These are phyloP conservation scores for Candida frijolesensis DNA, from an alignment of 1,139 yeast genomes.

Conservation along the genomic window DNA sequence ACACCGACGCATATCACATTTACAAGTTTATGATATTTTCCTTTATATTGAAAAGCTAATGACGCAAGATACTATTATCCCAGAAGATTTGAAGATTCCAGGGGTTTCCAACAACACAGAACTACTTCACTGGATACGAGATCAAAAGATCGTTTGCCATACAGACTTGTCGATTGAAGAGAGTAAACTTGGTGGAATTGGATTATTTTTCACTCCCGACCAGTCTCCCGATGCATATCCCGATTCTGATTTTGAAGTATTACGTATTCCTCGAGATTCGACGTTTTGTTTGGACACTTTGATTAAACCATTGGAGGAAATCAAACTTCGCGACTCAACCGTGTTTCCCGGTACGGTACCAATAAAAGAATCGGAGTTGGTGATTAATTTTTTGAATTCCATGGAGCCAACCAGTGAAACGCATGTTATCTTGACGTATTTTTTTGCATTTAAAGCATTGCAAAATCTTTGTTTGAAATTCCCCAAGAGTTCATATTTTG, in stretches of 20 bases:
- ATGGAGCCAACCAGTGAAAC: slow-evolving; percentile 31
- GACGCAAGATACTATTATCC: neutral
- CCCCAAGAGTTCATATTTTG: slow-evolving; percentile 6
- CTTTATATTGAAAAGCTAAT: neutral
- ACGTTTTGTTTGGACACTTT: slow-evolving; percentile 34
- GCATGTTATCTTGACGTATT: slow-evolving; percentile 30
- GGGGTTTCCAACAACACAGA: slow-evolving; percentile 10
- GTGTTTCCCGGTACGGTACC: slow-evolving; percentile 11
- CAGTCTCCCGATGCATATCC: slow-evolving; percentile 6
- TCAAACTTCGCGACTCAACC: slow-evolving; percentile 19
- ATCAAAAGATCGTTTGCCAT: slow-evolving; percentile 11
- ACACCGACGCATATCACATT: no score
- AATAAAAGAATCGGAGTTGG: slow-evolving; percentile 21
- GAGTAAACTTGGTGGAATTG: slow-evolving; percentile 38
- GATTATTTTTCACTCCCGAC: slow-evolving; percentile 27
- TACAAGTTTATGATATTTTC: neutral
- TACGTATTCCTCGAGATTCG: slow-evolving; percentile 35
- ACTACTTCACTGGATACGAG: slow-evolving; percentile 15
- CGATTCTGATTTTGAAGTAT: slow-evolving; percentile 24
- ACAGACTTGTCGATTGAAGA: slow-evolving; percentile 20
- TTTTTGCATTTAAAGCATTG: slow-evolving; percentile 25
- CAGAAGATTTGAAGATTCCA: slow-evolving; percentile 6
- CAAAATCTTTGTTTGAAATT: slow-evolving; percentile 10
- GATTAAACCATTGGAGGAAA: slow-evolving; percentile 25
- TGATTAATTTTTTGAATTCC: slow-evolving; percentile 24